Conservation (phyloP, 1,284 basidiomycete species). For the Chondrostereum purpureum region DNA sequence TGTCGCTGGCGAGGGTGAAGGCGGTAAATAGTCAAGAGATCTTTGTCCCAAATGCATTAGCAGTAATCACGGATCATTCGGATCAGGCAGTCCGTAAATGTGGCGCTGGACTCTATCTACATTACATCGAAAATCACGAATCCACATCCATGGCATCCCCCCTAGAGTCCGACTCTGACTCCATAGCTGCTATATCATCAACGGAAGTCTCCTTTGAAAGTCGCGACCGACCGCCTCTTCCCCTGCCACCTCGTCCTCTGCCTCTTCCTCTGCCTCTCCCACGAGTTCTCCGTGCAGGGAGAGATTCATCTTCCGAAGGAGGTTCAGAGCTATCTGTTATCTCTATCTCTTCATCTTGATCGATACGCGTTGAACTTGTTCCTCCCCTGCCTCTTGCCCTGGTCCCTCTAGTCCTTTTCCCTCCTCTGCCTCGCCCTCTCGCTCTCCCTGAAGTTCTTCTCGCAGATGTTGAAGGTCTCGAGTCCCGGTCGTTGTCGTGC, state of each 20-base stretch:
- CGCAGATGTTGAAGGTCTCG: conserved; percentile 48
- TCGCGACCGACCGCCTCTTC: not conserved
- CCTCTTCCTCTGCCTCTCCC: conserved; percentile 3
- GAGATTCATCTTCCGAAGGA: not conserved
- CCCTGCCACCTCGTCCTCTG: not conserved
- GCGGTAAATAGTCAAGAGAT: not conserved
- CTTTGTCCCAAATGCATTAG: no score
- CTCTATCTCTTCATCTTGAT: not conserved
- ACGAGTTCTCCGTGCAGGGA: not conserved
- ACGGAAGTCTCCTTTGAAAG: not conserved
- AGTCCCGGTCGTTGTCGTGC: conserved; percentile 53
- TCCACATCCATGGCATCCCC: not conserved
- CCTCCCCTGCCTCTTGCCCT: not conserved
- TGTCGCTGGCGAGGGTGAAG: not conserved
- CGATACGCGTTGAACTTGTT: not conserved
- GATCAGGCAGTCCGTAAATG: no score
- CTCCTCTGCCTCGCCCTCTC: conserved; percentile 45
- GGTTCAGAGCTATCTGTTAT: not conserved
- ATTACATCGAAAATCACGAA: no score
- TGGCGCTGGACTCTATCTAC: no score
- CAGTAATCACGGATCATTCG: no score
- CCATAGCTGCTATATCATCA: not conserved
- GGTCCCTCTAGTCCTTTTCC: conserved; percentile 18
- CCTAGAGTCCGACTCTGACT: not conserved
- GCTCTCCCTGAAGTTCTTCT: conserved; percentile 69